These are phyloP conservation scores for Linanthus parryae DNA, from an alignment of 148 eudicot species.

Conservation along the genomic window DNA sequence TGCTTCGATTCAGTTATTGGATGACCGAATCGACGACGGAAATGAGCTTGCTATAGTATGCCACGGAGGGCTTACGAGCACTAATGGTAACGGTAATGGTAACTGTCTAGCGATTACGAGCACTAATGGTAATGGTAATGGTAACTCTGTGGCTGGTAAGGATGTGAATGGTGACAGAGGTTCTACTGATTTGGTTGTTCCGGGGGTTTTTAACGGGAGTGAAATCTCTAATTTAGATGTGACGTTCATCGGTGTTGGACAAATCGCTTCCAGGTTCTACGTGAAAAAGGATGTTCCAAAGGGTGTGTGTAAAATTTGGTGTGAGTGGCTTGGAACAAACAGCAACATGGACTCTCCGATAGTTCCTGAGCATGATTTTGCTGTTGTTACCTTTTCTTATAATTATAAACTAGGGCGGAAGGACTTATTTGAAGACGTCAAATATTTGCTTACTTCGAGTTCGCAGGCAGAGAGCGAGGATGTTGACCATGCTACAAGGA, in stretches of 20 bases:
- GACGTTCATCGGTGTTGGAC: conserved; percentile 53
- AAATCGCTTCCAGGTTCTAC: conserved; percentile 49
- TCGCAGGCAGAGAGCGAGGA: conserved; percentile 31
- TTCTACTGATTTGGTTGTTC: conserved; percentile 42
- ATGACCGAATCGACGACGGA: conserved; percentile 8
- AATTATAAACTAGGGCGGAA: conserved; percentile 65
- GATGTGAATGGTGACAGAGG: conserved; percentile 9
- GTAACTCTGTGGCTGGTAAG: conserved; percentile 10
- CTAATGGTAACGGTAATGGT: conserved; percentile 11
- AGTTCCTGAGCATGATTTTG: conserved; percentile 55
- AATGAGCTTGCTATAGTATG: conserved; percentile 50
- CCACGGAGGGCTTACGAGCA: conserved; percentile 12
- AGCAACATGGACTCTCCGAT: conserved; percentile 14
- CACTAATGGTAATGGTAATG: conserved; percentile 11
- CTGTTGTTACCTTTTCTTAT: conserved; percentile 63
- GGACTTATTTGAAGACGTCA: conserved; percentile 48
- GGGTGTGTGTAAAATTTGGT: conserved; percentile 59
- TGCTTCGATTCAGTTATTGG: conserved; percentile 16
- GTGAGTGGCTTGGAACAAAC: conserved; percentile 76
- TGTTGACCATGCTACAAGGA: conserved; percentile 28
- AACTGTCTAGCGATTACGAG: background rate
- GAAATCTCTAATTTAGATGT: conserved; percentile 50
- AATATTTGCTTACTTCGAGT: conserved; percentile 38
- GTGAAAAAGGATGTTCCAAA: conserved; percentile 33
- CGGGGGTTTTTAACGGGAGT: conserved; percentile 51